Evolutionary conservation across 495 filamentous ascomycete species (phyloP).

Genomic region (Xylaria cubensis): DNA sequence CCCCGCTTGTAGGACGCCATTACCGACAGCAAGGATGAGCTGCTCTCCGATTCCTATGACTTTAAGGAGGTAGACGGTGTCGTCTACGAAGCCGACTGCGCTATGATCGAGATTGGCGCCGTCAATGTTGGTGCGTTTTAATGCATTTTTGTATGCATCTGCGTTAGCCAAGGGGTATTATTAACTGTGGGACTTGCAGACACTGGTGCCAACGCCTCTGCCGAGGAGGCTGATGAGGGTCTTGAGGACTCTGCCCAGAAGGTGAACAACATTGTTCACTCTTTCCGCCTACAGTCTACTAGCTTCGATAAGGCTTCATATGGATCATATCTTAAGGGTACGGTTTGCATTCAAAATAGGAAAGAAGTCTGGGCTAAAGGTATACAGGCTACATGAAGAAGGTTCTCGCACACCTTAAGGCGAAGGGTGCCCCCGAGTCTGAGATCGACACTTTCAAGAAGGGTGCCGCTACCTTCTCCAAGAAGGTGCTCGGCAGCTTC

Average conservation of each 20-base stretch:
- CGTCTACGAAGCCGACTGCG: conserved; percentile 88
- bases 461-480: conserved; percentile 70
- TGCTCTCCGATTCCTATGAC: conserved; percentile 92
- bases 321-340: conserved; percentile 73
- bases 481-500: conserved; percentile 83
- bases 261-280: conserved; percentile 94
- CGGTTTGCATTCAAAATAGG: neutral
- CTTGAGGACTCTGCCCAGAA: conserved; percentile 70
- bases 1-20: conserved; percentile 73
- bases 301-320: conserved; percentile 86
- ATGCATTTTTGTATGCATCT: neutral
- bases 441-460: conserved; percentile 79
- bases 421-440: conserved; percentile 63
- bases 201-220: conserved; percentile 95
- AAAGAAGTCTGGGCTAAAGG: conserved; percentile 18
- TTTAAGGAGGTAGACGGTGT: conserved; percentile 75
- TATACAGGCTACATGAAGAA: conserved; percentile 84
- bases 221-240: conserved; percentile 81
- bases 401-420: conserved; percentile 72
- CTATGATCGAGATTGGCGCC: conserved; percentile 76
- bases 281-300: conserved; percentile 84
- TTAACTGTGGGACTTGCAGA: conserved; percentile 54
- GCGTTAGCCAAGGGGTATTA: conserved; percentile 4
- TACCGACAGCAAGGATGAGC: conserved; percentile 77
- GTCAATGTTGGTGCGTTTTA: conserved; percentile 72